phyloP scores from a whole-genome alignment of 2,329 filamentous ascomycete species.

The Apiospora hydei region DNA sequence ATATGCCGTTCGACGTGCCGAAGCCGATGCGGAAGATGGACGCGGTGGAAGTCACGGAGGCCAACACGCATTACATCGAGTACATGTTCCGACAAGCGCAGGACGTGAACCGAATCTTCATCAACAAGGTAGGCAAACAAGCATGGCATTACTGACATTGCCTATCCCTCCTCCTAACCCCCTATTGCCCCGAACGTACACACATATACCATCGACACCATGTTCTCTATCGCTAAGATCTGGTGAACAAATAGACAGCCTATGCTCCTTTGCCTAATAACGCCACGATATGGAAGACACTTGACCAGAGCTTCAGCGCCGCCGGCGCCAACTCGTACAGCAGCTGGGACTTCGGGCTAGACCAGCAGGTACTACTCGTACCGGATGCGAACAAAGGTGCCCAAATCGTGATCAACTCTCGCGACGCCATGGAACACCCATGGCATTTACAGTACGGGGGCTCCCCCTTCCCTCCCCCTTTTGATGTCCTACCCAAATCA shows the following conservation, averaged over 20 bases:
- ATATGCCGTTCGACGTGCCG: conserved; percentile 37
- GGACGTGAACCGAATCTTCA: conserved; percentile 46
- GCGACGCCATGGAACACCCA: conserved; percentile 49
- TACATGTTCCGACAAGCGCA: conserved; percentile 46
- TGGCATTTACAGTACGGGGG: conserved; percentile 47
- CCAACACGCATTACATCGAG: conserved; percentile 44
- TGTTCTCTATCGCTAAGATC: background rate
- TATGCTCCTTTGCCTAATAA: conserved; percentile 38
- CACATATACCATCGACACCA: background rate
- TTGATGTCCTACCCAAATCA: background rate
- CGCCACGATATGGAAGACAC: conserved; percentile 38
- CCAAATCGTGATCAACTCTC: conserved; percentile 47
- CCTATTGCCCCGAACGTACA: background rate
- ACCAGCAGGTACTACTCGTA: conserved; percentile 47
- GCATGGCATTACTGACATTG: background rate
- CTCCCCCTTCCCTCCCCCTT: background rate
- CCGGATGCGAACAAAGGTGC: conserved; percentile 41
- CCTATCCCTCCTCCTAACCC: background rate
- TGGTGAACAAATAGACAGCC: conserved; percentile 38
- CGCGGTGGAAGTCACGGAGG: conserved; percentile 40
- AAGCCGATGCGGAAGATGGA: conserved; percentile 39
- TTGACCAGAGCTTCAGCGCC: conserved; percentile 40
- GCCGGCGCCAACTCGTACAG: conserved; percentile 41
- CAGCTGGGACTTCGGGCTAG: conserved; percentile 46
- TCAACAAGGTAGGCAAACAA: conserved; percentile 41